These are phyloP conservation scores for Dictyostelium capitatum DNA, from an alignment of 78 protist species.

Conservation along the genomic window DNA sequence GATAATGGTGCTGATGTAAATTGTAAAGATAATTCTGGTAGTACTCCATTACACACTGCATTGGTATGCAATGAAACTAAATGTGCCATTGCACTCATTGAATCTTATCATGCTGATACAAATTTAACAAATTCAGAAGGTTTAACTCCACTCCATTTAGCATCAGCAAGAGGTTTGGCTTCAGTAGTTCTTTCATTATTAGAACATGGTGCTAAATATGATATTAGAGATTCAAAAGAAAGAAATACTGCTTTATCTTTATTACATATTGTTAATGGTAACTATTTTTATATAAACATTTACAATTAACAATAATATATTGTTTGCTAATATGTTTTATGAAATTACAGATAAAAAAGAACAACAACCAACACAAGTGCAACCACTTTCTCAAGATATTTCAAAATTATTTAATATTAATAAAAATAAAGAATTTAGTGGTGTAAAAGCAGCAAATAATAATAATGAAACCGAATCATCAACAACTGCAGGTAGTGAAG, in stretches of 20 bases:
- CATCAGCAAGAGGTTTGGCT: conserved; percentile 13
- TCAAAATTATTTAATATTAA: neutral
- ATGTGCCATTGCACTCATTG: conserved; percentile 44
- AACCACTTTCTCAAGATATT: conserved; percentile 8
- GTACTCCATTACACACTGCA: conserved; percentile 56
- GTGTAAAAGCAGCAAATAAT: neutral
- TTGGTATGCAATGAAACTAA: neutral
- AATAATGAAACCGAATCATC: too few species aligned
- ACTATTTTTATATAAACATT: too few species aligned
- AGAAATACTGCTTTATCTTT: conserved; percentile 20
- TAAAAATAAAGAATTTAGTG: neutral
- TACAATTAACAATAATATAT: too few species aligned
- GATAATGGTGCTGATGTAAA: conserved; percentile 64
- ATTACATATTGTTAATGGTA: neutral
- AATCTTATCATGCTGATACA: conserved; percentile 33
- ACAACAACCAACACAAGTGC: too few species aligned
- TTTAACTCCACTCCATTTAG: conserved; percentile 21
- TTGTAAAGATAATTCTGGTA: conserved; percentile 25
- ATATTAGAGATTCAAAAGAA: conserved; percentile 47
- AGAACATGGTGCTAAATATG: conserved; percentile 55
- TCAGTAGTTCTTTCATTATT: neutral
- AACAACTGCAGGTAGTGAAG: neutral
- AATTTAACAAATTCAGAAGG: conserved; percentile 47
- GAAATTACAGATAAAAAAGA: too few species aligned
- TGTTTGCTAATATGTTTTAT: too few species aligned